Evolutionary conservation across 441 rosid species (phyloP).

Genomic region (Geranium incanum): DNA sequence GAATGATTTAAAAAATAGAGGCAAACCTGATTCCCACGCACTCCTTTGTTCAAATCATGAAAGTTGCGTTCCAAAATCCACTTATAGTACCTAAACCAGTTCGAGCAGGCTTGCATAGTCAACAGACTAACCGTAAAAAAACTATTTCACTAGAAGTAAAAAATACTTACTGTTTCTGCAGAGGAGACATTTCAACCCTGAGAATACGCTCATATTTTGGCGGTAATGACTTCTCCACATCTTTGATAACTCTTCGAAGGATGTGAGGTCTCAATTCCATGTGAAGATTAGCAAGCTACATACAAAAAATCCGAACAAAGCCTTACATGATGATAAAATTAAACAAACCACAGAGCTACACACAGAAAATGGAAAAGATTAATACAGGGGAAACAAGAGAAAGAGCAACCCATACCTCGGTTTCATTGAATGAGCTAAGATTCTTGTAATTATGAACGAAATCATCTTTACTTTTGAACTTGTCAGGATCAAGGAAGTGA

Average conservation of each 20-base stretch:
- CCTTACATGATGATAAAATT: not conserved
- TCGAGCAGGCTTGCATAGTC: slow-evolving; percentile 11
- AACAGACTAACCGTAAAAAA: slow-evolving; percentile 8
- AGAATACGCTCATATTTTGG: slow-evolving; percentile 98
- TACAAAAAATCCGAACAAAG: too few relatives aligned
- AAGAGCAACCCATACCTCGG: slow-evolving; percentile 47
- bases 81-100: slow-evolving; percentile 73
- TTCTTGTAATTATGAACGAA: slow-evolving; percentile 96
- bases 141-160: slow-evolving; percentile 15
- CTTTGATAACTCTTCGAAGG: slow-evolving; percentile 96
- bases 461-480: slow-evolving; percentile 89
- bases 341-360: slow-evolving; percentile 14
- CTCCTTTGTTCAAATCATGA: slow-evolving; percentile 97
- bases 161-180: slow-evolving; percentile 86
- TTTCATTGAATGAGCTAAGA: slow-evolving; percentile 92
- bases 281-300: slow-evolving; percentile 91
- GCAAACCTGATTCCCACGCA: slow-evolving; percentile 96
- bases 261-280: slow-evolving; percentile 53
- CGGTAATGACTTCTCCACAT: slow-evolving; percentile 97
- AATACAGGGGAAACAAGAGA: not conserved
- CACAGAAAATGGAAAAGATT: not conserved
- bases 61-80: slow-evolving; percentile 99
- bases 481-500: slow-evolving; percentile 88
- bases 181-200: slow-evolving; percentile 99
- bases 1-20: slow-evolving; percentile 4